A percentile compares a stretch with the other conserved stretches of the same genome.
Conservation (phyloP, 495 filamentous ascomycete species). For the Parathielavia hyrcaniae region DNA sequence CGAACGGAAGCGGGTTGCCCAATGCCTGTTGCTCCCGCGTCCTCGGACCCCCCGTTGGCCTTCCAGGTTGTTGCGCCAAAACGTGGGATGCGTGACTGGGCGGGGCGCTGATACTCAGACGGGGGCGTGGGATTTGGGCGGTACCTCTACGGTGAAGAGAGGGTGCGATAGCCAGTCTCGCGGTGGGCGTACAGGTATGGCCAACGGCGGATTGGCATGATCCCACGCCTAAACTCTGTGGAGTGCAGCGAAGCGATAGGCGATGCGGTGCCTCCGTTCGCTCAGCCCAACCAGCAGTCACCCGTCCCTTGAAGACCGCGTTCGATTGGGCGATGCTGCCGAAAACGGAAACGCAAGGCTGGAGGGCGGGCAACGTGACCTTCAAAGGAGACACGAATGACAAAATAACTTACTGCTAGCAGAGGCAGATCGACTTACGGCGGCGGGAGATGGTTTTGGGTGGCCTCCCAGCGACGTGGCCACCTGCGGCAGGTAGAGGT, state of each 20-base stretch:
- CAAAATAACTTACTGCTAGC: not conserved
- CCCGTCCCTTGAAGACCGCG: not conserved
- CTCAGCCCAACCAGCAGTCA: constrained; percentile 9
- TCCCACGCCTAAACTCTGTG: constrained; percentile 10
- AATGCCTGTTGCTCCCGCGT: constrained; percentile 22
- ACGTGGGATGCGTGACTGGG: constrained; percentile 31
- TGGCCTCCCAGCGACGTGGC: not conserved
- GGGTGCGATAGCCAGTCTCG: constrained; percentile 1
- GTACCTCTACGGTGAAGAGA: constrained; percentile 3
- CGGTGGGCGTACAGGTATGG: too few relatives aligned
- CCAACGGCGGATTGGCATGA: constrained; percentile 12
- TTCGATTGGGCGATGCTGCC: constrained; percentile 9
- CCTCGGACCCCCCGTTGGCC: constrained; percentile 17
- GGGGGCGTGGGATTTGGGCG: constrained; percentile 21
- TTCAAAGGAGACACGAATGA: not conserved
- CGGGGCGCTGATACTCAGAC: constrained; percentile 21
- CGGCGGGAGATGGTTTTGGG: not conserved
- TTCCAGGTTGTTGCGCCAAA: constrained; percentile 24
- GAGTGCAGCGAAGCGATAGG: constrained; percentile 19
- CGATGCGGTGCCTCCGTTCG: constrained; percentile 9
- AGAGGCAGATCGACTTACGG: constrained; percentile 1
- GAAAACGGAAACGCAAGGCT: constrained; percentile 5
- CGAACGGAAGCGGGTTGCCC: constrained; percentile 26
- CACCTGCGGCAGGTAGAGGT: not conserved
- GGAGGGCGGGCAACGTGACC: constrained; percentile 8